Evolutionary conservation across 2,329 filamentous ascomycete genomes (phyloP), one percentile per base, ranked within the genome.

Genomic region (Corynespora cassiicola): DNA sequence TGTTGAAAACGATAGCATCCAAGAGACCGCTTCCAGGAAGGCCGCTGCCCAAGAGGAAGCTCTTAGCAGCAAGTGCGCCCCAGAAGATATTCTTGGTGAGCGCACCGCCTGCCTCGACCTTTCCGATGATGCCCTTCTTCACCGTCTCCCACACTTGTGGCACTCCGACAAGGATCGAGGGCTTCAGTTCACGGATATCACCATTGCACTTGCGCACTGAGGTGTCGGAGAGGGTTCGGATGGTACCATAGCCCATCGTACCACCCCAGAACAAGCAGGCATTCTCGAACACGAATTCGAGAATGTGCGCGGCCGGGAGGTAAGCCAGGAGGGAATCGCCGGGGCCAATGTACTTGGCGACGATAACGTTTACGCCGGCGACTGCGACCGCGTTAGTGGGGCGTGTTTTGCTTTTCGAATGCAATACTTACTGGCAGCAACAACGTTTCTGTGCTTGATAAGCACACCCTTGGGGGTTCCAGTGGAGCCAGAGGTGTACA

Each of bases 61-160:
- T 73, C 71, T 86, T 86, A 29, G 80, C 75, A 18, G 77, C 72
- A 68, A 82, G 71, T 9, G 80, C 82, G 34, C 77, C 81, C 82
- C 82, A 86, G 78, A 99, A 99, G 47, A 97, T 72, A 57, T 85
- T 84, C 70, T 78, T 85, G 42, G 86, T 79, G 26, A 97, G 41
- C n/a, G 79, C 69, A 58, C 84, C 85, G 46, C 86, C 80, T 41
- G 79, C 75, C 63, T 88, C 86, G 44, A 97, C 85, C 70, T 90
- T 90, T 57, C 76, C 73, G 50, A 92, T 76, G 58, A 99, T 88
- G 37, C 94, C 94, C 77, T 99, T 99, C 77, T 90, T 92, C 59
- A 99, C 87, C 1, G 89, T 91, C 73, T 99, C 94, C 91, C 92
- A 99, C 20, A 99, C 87, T 42, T 95, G 91, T 2, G 94, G 94